phyloP scores from a whole-genome alignment of 345 rosid genomes.

The Bruguiera parviflora region DNA sequence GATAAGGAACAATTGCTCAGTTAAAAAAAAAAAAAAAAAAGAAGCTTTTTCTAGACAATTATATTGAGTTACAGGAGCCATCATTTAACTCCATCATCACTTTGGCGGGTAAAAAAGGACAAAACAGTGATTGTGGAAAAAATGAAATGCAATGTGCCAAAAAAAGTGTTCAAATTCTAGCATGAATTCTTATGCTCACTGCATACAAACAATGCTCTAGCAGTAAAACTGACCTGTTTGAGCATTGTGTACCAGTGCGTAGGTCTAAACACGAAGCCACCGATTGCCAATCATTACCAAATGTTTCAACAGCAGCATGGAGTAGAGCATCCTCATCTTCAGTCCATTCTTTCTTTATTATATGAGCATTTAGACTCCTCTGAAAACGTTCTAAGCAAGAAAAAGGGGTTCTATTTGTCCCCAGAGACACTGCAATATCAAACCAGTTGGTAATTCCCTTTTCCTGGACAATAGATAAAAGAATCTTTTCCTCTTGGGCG shows the following conservation, averaged over 20 bases:
- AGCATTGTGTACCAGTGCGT: slow-evolving; percentile 84
- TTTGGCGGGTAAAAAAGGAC: not conserved
- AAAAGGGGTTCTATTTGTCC: slow-evolving; percentile 83
- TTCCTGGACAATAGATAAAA: slow-evolving; percentile 51
- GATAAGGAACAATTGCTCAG: no score
- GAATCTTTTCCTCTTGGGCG: slow-evolving; percentile 62
- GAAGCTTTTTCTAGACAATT: no score
- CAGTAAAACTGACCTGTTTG: slow-evolving; percentile 61
- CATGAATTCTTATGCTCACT: not conserved
- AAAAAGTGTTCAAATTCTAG: not conserved
- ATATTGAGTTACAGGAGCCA: no score
- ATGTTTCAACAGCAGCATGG: slow-evolving; percentile 57
- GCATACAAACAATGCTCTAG: not conserved
- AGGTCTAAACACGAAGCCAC: slow-evolving; percentile 69
- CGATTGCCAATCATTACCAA: slow-evolving; percentile 86
- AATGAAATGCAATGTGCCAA: not conserved
- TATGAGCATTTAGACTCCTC: slow-evolving; percentile 68
- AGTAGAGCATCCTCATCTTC: slow-evolving; percentile 83
- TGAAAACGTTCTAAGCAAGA: slow-evolving; percentile 81
- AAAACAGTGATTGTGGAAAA: not conserved
- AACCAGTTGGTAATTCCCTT: slow-evolving; percentile 64
- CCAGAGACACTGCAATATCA: slow-evolving; percentile 59
- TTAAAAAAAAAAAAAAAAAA: no score
- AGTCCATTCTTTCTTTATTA: slow-evolving; percentile 75
- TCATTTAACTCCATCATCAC: no score